These are phyloP conservation scores for Aspergillus pseudotamarii DNA, from an alignment of 2,329 filamentous ascomycete genomes.

Conservation along the genomic window DNA sequence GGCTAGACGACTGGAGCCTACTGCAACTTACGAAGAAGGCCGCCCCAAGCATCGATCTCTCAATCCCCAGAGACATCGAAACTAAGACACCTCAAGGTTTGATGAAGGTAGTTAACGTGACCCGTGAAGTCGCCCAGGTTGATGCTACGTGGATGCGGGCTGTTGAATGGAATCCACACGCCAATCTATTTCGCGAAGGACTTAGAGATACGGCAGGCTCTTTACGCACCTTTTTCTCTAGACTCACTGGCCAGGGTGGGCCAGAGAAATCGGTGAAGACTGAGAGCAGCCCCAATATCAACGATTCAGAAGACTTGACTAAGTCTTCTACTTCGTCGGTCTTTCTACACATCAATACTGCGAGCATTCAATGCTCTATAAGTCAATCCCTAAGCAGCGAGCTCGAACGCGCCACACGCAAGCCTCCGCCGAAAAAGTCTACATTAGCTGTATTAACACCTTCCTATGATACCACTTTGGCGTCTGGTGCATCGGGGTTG, in stretches of 20 bases:
- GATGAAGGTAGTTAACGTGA: conserved; percentile 82
- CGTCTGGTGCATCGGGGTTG: conserved; percentile 59
- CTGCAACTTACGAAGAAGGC: conserved; percentile 80
- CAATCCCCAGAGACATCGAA: conserved; percentile 77
- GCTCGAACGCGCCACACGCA: conserved; percentile 93
- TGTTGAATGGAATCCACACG: conserved; percentile 77
- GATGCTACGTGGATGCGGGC: conserved; percentile 87
- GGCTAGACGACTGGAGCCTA: conserved; percentile 84
- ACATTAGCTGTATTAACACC: conserved; percentile 86
- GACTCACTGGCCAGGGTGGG: conserved; percentile 64
- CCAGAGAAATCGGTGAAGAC: conserved; percentile 41
- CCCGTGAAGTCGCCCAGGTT: conserved; percentile 86
- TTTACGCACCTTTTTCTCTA: conserved; percentile 77
- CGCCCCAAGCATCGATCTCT: conserved; percentile 72
- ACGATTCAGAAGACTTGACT: conserved; percentile 72
- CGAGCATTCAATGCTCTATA: conserved; percentile 76
- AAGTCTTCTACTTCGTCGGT: conserved; percentile 74
- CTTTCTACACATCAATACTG: conserved; percentile 85
- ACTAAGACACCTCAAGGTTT: conserved; percentile 81
- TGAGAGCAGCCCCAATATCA: conserved; percentile 61
- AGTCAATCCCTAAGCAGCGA: conserved; percentile 74
- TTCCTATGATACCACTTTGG: conserved; percentile 79
- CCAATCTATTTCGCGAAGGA: conserved; percentile 40
- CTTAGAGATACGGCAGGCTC: conserved; percentile 57
- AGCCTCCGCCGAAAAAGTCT: conserved; percentile 86